phyloP scores from a whole-genome alignment of 2,329 filamentous ascomycete species.

The Colletotrichum karsti region DNA sequence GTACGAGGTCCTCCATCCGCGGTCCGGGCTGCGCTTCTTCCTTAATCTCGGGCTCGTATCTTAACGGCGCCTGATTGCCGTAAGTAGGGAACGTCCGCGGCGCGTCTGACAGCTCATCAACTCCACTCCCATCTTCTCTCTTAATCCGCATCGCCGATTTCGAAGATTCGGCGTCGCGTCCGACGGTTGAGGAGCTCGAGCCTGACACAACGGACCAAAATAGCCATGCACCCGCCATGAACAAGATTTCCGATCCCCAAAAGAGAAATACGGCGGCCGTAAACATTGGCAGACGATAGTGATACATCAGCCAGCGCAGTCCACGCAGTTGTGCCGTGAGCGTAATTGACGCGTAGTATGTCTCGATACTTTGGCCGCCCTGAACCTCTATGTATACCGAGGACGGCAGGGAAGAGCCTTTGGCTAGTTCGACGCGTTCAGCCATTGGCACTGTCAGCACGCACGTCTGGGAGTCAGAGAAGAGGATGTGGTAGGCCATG shows the following conservation, averaged over 20 bases:
- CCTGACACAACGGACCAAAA: slow-evolving; percentile 46
- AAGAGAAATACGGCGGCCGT: slow-evolving; percentile 75
- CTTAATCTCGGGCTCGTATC: slow-evolving; percentile 49
- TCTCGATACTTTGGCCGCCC: slow-evolving; percentile 74
- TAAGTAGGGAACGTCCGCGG: slow-evolving; percentile 54
- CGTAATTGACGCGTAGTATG: slow-evolving; percentile 75
- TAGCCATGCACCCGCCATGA: slow-evolving; percentile 72
- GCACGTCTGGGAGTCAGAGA: slow-evolving; percentile 70
- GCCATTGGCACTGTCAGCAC: slow-evolving; percentile 75
- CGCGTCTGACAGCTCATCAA: slow-evolving; percentile 47
- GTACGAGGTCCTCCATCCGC: slow-evolving; percentile 42
- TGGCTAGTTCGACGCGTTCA: slow-evolving; percentile 73
- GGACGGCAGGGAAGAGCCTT: slow-evolving; percentile 48
- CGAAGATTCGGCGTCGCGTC: slow-evolving; percentile 19
- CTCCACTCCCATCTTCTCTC: slow-evolving; percentile 38
- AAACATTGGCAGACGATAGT: slow-evolving; percentile 77
- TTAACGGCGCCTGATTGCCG: slow-evolving; percentile 49
- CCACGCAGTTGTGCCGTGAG: slow-evolving; percentile 82
- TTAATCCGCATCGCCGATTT: slow-evolving; percentile 27
- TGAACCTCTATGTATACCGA: slow-evolving; percentile 71
- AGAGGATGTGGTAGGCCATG: slow-evolving; percentile 75
- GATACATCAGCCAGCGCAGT: slow-evolving; percentile 86
- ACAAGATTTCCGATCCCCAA: slow-evolving; percentile 79
- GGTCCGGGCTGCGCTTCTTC: slow-evolving; percentile 34
- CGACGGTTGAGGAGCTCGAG: slow-evolving; percentile 29